phyloP scores from a whole-genome alignment of 2,329 filamentous ascomycete genomes.

The Cercospora sesami region DNA sequence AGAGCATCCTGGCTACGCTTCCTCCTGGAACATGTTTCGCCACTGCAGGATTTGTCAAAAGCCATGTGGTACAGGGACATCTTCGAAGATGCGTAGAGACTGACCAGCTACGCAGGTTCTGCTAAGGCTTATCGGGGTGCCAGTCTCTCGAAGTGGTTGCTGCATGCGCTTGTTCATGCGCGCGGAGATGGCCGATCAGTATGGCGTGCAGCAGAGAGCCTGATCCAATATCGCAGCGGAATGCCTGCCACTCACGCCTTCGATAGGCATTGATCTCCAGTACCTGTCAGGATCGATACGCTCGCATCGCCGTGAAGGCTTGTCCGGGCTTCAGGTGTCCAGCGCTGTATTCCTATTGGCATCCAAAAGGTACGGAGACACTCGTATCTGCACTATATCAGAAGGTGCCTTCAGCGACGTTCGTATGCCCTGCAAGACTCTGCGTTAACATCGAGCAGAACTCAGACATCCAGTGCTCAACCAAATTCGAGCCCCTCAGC shows the following conservation, averaged over 20 bases:
- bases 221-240: neutral
- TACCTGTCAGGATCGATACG: neutral
- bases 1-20: neutral
- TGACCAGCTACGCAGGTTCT: neutral
- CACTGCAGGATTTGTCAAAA: neutral
- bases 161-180: neutral
- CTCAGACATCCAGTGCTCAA: neutral
- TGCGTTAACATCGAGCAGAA: neutral
- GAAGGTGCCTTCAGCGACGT: neutral
- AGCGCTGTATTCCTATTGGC: neutral
- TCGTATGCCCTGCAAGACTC: neutral
- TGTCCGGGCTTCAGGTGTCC: neutral
- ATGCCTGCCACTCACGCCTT: neutral
- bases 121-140: neutral
- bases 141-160: neutral
- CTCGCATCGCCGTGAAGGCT: neutral
- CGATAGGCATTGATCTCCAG: neutral
- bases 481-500: neutral
- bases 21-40: neutral
- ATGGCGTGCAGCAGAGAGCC: neutral
- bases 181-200: neutral
- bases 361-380: neutral
- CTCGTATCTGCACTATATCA: neutral
- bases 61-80: neutral
- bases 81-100: neutral